Base-by-base conservation (phyloP, 768 basidiomycete genomes). In the Sarcomyxa edulis region DNA sequence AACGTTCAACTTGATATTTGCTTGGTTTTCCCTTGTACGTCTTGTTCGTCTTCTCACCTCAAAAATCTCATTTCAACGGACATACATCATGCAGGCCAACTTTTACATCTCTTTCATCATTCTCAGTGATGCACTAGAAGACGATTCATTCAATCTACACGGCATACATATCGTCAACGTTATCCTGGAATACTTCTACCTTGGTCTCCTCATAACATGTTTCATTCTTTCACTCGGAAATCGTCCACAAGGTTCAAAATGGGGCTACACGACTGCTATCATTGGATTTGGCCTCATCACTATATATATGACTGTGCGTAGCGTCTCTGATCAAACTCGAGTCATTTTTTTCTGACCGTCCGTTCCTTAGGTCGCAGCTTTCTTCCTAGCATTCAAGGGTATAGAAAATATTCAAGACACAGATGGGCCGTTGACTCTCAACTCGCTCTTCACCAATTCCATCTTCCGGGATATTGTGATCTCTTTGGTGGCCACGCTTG, bases 291-390 rank as follows among this genome's bases (percentile, higher is more conserved):
- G 75, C 3, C 4, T 95, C 16, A 80, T 99, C 47, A 98, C 95
- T 22, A 58, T 92, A n/a, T 98, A 98, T 55, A 98, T 99, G 95
- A 90, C 92, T 37, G 84, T 90, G 35, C 16, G 76, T 50, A n/a
- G 5, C 15, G 6, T 27, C 23, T 43, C 33, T 22, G 15, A 9
- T 37, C 33, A 40, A 22, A 23, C 16, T 7, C 11, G 24, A 21
- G 24, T 36, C 31, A 18, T 19, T 11, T 16, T 44, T 16, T 15
- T 37, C 16, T 12, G 32, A 29, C 16, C 43, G 47, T 35, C 10
- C 37, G 7, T 39, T n/a, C n/a, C 28, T 19, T 45, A 91, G 87
- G 65, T 78, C 26, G 66, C 89, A 0, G 83, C 89, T 31, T 76
- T 94, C 53, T 77, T 88, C 46, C 69, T 97, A 12, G 87, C 94